phyloP scores from a whole-genome alignment of 192 early-diverging fungal species.

The Podila minutissima region DNA sequence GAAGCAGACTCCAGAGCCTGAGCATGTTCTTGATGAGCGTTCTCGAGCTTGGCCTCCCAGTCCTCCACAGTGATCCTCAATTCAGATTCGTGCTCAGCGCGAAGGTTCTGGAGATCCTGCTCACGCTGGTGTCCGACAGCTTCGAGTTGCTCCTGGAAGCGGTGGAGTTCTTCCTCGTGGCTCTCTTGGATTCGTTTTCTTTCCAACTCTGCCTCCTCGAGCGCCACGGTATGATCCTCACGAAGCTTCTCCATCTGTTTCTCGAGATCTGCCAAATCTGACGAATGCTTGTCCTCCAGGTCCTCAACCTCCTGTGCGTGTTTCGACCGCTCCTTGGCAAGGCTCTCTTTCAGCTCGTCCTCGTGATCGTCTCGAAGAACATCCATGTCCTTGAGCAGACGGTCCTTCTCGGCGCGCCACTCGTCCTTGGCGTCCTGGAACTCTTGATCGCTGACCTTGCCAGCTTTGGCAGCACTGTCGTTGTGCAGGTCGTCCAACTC shows the following conservation, averaged over 20 bases:
- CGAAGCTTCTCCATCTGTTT: conserved; percentile 10
- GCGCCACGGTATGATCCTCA: conserved; percentile 4
- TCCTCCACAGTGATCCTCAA: neutral
- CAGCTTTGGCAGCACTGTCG: neutral
- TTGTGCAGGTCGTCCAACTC: conserved; percentile 18
- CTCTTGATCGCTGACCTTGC: conserved; percentile 3
- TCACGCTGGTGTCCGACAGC: neutral
- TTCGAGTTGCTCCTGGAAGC: neutral
- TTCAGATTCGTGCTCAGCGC: neutral
- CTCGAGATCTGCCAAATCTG: conserved; percentile 1
- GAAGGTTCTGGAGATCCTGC: neutral
- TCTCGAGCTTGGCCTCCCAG: neutral
- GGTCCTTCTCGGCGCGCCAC: conserved; percentile 23
- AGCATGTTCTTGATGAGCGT: neutral
- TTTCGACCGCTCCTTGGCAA: neutral
- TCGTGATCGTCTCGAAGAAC: conserved; percentile 19
- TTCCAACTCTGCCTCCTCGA: neutral
- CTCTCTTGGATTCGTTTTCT: neutral
- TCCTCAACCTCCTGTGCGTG: conserved; percentile 15
- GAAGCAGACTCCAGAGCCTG: neutral
- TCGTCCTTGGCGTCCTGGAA: conserved; percentile 5
- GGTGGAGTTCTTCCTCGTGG: neutral
- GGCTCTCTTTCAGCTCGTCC: conserved; percentile 14
- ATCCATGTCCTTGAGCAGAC: conserved; percentile 18
- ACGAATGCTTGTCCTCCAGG: conserved; percentile 7